These are phyloP conservation scores for Chondrus crispus DNA, from an alignment of 23 red algal species.

Conservation along the genomic window DNA sequence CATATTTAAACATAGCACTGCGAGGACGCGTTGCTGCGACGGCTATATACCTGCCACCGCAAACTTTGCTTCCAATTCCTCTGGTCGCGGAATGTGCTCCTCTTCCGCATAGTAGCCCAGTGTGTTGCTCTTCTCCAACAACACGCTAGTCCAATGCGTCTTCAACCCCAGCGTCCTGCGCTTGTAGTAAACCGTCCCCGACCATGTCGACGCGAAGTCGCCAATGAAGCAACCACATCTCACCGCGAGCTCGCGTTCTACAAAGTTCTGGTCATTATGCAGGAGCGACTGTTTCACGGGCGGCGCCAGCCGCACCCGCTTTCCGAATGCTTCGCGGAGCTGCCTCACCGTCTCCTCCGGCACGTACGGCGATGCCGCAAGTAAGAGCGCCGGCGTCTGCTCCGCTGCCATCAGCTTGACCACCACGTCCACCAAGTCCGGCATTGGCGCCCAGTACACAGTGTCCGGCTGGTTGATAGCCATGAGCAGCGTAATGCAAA, in stretches of 20 bases:
- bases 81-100: not conserved
- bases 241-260: conserved; percentile 38
- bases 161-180: conserved; percentile 25
- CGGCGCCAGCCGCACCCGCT: not conserved
- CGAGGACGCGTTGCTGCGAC: too few species aligned
- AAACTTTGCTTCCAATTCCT: not conserved
- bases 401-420: not conserved
- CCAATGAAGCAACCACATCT: conserved; percentile 13
- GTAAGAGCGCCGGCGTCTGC: not conserved
- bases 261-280: conserved; percentile 27
- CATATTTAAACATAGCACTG: too few species aligned
- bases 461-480: not conserved
- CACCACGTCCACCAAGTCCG: not conserved
- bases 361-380: conserved; percentile 34
- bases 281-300: not conserved
- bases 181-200: conserved; percentile 53
- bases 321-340: not conserved
- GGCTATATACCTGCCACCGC: not conserved
- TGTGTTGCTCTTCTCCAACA: not conserved
- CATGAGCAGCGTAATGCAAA: conserved; percentile 26
- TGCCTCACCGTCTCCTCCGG: not conserved
- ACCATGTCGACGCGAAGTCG: conserved; percentile 42
- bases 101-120: conserved; percentile 5
- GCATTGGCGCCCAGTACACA: not conserved
- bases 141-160: conserved; percentile 1